A percentile compares a stretch with the other conserved stretches of the same genome.
These are phyloP conservation scores for Epichloe aotearoae DNA, from an alignment of 2,329 filamentous ascomycete genomes.

Conservation along the genomic window DNA sequence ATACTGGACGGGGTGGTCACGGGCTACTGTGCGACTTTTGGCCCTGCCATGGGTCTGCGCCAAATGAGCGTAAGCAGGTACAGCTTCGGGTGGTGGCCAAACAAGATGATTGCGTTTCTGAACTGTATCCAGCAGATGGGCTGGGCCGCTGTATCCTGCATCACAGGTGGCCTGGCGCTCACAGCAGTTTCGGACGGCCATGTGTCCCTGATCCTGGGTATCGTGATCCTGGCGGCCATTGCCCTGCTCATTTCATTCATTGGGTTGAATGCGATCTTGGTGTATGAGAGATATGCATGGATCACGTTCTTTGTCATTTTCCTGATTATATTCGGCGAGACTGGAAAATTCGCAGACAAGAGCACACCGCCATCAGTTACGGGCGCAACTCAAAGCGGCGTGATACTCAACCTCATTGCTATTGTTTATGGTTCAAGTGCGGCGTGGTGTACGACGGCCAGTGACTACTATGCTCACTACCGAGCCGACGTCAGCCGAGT, in stretches of 20 bases:
- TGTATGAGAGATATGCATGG: slow-evolving; percentile 38
- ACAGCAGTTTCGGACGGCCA: slow-evolving; percentile 30
- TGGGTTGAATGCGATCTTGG: slow-evolving; percentile 34
- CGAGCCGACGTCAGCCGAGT: slow-evolving; percentile 29
- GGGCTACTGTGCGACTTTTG: slow-evolving; percentile 37
- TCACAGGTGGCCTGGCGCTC: slow-evolving; percentile 36
- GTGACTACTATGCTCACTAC: slow-evolving; percentile 24
- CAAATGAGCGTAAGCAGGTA: slow-evolving; percentile 37
- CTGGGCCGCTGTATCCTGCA: slow-evolving; percentile 36
- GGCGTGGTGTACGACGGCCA: slow-evolving; percentile 31
- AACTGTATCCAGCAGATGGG: slow-evolving; percentile 27
- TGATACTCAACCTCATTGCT: slow-evolving; percentile 28
- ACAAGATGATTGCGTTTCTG: slow-evolving; percentile 34
- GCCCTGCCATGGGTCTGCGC: slow-evolving; percentile 34
- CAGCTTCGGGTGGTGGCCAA: slow-evolving; percentile 37
- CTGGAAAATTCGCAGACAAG: slow-evolving; percentile 27
- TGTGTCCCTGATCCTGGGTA: slow-evolving; percentile 36
- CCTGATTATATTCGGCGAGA: slow-evolving; percentile 34
- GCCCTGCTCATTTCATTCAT: slow-evolving; percentile 38
- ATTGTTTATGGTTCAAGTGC: slow-evolving; percentile 35
- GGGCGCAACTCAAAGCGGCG: slow-evolving; percentile 25
- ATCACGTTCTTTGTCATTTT: slow-evolving; percentile 33
- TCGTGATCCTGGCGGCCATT: slow-evolving; percentile 36
- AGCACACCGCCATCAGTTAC: slow-evolving; percentile 18
- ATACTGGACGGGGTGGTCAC: slow-evolving; percentile 20